Conservation (phyloP, 2,329 filamentous ascomycete species). For the Colletotrichum aenigma region DNA sequence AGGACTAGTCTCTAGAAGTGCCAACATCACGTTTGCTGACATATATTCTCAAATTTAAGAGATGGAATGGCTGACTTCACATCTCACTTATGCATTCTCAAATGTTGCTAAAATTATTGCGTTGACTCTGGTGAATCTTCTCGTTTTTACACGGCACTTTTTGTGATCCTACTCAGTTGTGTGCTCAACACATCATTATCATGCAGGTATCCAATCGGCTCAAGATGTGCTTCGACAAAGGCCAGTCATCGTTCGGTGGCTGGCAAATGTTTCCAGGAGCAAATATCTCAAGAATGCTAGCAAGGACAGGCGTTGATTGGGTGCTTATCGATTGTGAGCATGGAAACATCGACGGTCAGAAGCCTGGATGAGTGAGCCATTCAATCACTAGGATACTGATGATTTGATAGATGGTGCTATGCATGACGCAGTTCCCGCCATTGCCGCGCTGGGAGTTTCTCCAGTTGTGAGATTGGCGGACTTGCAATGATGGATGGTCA, state of each 20-base stretch:
- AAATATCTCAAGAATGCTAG: background rate
- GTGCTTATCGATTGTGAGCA: background rate
- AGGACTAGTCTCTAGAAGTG: background rate
- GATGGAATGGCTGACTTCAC: rapidly evolving
- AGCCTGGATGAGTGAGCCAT: background rate
- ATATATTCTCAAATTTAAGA: background rate
- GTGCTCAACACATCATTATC: rapidly evolving
- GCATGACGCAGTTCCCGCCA: constrained; percentile 58
- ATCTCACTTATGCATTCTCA: rapidly evolving
- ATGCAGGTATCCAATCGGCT: background rate
- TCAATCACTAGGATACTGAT: constrained; percentile 29
- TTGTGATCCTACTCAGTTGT: background rate
- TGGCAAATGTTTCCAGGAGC: background rate
- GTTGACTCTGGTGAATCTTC: rapidly evolving
- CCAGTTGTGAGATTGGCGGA: constrained; percentile 58
- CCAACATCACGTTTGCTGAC: background rate
- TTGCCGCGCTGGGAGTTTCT: constrained; percentile 47
- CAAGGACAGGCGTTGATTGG: background rate
- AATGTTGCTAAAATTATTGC: background rate
- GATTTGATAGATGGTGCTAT: constrained; percentile 44
- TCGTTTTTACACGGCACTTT: rapidly evolving
- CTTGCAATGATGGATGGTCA: constrained; percentile 59
- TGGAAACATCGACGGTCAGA: background rate
- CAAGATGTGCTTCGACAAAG: background rate
- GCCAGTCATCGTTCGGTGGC: background rate